phyloP scores from a whole-genome alignment of 192 early-diverging fungal genomes.

The Podila verticillata region DNA sequence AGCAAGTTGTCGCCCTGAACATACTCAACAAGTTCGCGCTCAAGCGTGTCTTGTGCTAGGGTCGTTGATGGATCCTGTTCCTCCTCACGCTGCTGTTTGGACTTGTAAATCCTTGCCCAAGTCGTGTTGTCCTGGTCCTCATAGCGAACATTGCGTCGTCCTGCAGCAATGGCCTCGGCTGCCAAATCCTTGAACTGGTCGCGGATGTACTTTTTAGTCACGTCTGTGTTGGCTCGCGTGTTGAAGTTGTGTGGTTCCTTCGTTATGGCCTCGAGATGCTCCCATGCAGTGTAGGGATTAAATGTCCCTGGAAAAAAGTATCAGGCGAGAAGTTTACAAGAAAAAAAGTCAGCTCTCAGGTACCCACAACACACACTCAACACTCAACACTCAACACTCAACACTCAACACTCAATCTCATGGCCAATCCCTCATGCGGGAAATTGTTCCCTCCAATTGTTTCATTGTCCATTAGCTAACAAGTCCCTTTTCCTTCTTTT shows the following conservation, averaged over 20 bases:
- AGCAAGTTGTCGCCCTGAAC: constrained; percentile 44
- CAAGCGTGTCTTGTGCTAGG: neutral
- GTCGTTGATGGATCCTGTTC: constrained; percentile 5
- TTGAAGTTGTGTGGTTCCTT: constrained; percentile 42
- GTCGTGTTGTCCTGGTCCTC: constrained; percentile 29
- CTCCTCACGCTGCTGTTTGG: constrained; percentile 13
- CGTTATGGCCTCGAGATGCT: constrained; percentile 37
- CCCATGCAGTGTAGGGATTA: constrained; percentile 37
- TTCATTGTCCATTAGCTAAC: neutral
- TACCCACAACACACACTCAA: neutral
- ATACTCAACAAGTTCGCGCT: constrained; percentile 1
- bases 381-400: neutral
- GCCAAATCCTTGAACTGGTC: constrained; percentile 21
- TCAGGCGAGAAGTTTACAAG: neutral
- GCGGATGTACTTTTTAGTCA: constrained; percentile 30
- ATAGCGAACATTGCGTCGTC: constrained; percentile 44
- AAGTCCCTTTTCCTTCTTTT: neutral
- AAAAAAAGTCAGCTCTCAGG: neutral
- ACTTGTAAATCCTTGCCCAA: constrained; percentile 16
- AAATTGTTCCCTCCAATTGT: neutral
- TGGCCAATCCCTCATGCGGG: no score
- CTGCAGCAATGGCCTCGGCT: constrained; percentile 34
- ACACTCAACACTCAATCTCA: neutral
- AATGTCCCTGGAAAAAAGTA: constrained; percentile 13
- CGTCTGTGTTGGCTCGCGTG: constrained; percentile 32